Evolutionary conservation across 768 basidiomycete genomes (phyloP).

Genomic region (Basidioascus undulatus): DNA sequence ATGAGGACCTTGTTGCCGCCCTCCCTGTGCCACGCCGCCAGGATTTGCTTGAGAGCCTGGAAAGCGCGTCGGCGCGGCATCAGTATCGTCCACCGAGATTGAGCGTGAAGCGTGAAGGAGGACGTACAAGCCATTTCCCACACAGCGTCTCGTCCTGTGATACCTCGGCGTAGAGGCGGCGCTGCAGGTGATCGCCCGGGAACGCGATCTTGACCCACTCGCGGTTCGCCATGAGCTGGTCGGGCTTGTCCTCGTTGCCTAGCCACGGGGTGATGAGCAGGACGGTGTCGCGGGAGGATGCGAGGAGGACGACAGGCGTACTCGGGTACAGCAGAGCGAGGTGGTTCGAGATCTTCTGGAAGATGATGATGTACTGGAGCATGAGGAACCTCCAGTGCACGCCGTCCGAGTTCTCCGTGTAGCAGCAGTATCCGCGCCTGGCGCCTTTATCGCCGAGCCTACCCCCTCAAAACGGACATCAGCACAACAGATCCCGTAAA

Average conservation of each 20-base stretch:
- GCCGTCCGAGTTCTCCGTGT: conserved; percentile 24
- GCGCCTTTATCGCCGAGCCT: conserved; percentile 14
- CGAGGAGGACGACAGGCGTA: conserved; percentile 14
- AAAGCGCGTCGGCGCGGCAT: background rate
- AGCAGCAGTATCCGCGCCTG: conserved; percentile 36
- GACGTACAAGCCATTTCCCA: conserved; percentile 56
- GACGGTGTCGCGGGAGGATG: background rate
- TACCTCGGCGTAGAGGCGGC: conserved; percentile 31
- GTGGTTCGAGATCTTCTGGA: conserved; percentile 75
- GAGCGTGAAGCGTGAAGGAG: background rate
- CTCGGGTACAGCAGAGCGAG: conserved; percentile 64
- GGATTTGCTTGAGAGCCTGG: conserved; percentile 45
- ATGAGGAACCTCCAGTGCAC: conserved; percentile 20
- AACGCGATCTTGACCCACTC: conserved; percentile 41
- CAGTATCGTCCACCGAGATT: too few relatives aligned
- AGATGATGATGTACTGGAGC: conserved; percentile 52
- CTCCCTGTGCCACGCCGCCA: conserved; percentile 40
- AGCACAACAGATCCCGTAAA: background rate
- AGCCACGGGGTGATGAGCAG: background rate
- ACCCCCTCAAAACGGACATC: background rate
- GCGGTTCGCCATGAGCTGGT: conserved; percentile 39
- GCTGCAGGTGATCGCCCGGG: conserved; percentile 22
- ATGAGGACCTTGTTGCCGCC: conserved; percentile 61
- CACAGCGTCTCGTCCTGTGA: conserved; percentile 43
- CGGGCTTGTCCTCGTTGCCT: conserved; percentile 29